Evolutionary conservation across 2,329 filamentous ascomycete genomes (phyloP), one percentile per base, ranked within the genome.

Genomic region (Paecilomyces sp.): DNA sequence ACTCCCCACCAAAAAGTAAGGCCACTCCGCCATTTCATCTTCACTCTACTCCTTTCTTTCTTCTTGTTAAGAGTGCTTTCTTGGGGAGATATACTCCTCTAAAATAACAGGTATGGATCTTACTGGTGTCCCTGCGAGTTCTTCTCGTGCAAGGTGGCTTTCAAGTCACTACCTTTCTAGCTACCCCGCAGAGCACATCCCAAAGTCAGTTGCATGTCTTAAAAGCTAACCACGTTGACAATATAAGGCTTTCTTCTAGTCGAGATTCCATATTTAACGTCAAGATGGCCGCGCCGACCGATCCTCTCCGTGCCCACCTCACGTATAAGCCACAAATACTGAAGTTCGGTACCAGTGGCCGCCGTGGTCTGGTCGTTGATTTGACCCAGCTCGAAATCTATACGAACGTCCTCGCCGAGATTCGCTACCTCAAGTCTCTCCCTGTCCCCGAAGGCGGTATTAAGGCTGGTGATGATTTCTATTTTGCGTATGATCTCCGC

Each of bases 261-360:
- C n/a, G 41, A 18, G 6, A 18, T 18, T 18, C 3, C n/a, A 18
- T 5, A 8, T 18, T 47, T 4, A 11, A 47, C 41, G 41, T 47
- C n/a, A 15, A 47, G 41, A 47, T 47, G 41, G 41, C 41, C 15
- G 41, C 41, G 15, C 41, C 41, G 2, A 22, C 41, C 4, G 41
- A 47, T 22, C 41, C 41, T n/a, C 41, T 47, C n/a, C 41, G 41
- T 18, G 41, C 18, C n/a, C 41, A 47, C 41, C 65, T 67, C n/a
- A 61, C 61, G 55, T 72, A 72, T 51, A 57, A 63, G 60, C 69
- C 68, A 3, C 65, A 69, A 47, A 56, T 62, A 56, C 66, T 73
- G 36, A 71, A 72, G 64, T 73, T 73, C 50, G 71, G 71, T 59
- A 73, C 71, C 54, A 73, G 70, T 56, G 71, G 71, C 62, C 71